Conservation (phyloP, 2,329 filamentous ascomycete species). For the Nannizzia gypsea region DNA sequence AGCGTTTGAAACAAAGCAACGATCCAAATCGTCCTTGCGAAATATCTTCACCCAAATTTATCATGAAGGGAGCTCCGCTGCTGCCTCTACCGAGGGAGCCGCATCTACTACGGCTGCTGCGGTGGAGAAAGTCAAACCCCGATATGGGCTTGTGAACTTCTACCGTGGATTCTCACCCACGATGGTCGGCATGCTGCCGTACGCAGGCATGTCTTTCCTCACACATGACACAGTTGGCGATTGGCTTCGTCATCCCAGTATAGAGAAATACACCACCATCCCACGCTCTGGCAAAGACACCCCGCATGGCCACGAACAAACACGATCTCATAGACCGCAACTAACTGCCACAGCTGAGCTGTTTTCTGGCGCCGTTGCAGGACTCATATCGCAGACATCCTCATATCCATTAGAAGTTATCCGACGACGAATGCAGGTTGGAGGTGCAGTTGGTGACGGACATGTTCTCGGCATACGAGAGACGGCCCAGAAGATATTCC, state of each 20-base stretch:
- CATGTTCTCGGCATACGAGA: slow-evolving; percentile 65
- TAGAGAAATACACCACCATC: slow-evolving; percentile 65
- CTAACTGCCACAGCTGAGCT: slow-evolving; percentile 81
- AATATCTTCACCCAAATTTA: slow-evolving; percentile 81
- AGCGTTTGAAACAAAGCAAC: slow-evolving; percentile 80
- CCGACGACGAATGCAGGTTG: slow-evolving; percentile 86
- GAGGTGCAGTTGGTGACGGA: slow-evolving; percentile 85
- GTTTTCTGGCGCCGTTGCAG: slow-evolving; percentile 69
- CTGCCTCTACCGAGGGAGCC: slow-evolving; percentile 24
- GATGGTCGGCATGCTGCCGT: slow-evolving; percentile 87
- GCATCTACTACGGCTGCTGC: slow-evolving; percentile 22
- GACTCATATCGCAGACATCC: slow-evolving; percentile 77
- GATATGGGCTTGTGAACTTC: slow-evolving; percentile 70
- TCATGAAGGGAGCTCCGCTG: slow-evolving; percentile 48
- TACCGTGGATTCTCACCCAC: slow-evolving; percentile 90
- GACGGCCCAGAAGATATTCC: slow-evolving; percentile 61
- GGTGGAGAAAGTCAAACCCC: slow-evolving; percentile 46
- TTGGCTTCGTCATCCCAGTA: slow-evolving; percentile 55
- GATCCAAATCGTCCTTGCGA: slow-evolving; percentile 56
- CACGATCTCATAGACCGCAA: slow-evolving; percentile 50
- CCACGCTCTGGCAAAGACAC: slow-evolving; percentile 41
- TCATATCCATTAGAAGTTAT: slow-evolving; percentile 94
- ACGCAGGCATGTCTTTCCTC: slow-evolving; percentile 89
- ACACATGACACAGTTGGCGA: slow-evolving; percentile 88
- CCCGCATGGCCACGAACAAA: slow-evolving; percentile 27